Evolutionary conservation across 345 rosid genomes (phyloP), one percentile per base, ranked within the genome.

Genomic region (Rhizophora mangle): DNA sequence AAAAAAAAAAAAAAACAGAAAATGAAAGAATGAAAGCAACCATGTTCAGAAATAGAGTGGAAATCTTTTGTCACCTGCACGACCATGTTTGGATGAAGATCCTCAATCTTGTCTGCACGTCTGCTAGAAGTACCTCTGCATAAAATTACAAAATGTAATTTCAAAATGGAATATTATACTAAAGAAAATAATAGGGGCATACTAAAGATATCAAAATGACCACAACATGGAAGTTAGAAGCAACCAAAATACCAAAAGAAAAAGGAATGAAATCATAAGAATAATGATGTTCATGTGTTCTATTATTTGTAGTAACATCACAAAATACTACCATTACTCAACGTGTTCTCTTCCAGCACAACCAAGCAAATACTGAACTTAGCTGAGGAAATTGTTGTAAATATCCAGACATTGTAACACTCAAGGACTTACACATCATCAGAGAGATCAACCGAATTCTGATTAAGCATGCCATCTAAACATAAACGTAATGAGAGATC

Each of bases 401-500:
- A 55, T 55, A 63, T 56, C 29, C 34, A 74, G 22, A 34, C 21
- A 24, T 20, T 34, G 55, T 47, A 62, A 62, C 32, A 62, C 18
- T 43, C 15, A 30, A 64, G 51, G 67, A 77, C 95, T 80, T 87
- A 94, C 99, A 29, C 67, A 67, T 77, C 68, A 51, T 52, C 68
- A 6, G 71, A 70, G 46, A 64, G 77, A 55, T 85, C 88, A 64
- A 74, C 63, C 55, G 82, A 65, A 65, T 76, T 74, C 49, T 63
- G 75, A 60, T 74, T 37, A 72, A 52, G 69, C 88, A 86, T 79
- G 85, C 92, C 97, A 68, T 81, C 82, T 68, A 84, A 78, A 8
- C 87, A 84, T 71, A 76, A 67, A 57, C 92, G 87, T 37, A 95
- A 68, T 21, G 98, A 90, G 74, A 95, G 76, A 76, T 95, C 99